Conservation (phyloP, 805 yeast species). For the Kurtzmaniella fragi region DNA sequence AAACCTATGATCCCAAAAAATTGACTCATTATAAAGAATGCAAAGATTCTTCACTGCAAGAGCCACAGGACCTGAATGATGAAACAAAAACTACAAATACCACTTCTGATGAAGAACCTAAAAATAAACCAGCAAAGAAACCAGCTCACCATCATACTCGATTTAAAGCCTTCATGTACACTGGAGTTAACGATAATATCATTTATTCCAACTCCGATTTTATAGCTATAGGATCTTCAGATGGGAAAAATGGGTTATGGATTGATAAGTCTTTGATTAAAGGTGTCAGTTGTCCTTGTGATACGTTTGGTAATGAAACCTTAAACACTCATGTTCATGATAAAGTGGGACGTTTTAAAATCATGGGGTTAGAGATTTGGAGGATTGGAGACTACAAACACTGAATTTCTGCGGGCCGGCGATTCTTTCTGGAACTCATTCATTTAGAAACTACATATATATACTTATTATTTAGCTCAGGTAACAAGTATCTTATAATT, state of each 20-base stretch:
- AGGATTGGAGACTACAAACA: constrained; percentile 45
- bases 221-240: constrained; percentile 85
- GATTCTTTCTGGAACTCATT: no score
- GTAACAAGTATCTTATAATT: no score
- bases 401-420: not conserved
- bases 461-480: no score
- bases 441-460: no score
- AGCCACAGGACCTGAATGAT: not conserved
- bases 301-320: constrained; percentile 87
- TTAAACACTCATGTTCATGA: constrained; percentile 27
- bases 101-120: not conserved
- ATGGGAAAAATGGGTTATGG: constrained; percentile 91
- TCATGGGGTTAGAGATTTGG: constrained; percentile 84
- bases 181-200: constrained; percentile 82
- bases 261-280: constrained; percentile 64
- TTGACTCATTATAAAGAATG: constrained; percentile 5
- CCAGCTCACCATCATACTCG: constrained; percentile 15
- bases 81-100: not conserved
- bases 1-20: constrained; percentile 24
- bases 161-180: constrained; percentile 79
- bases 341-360: constrained; percentile 54
- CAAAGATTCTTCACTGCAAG: not conserved
- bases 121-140: not conserved
- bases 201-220: constrained; percentile 75
- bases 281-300: constrained; percentile 76